These are phyloP conservation scores for Nematocida homosporus DNA, from an alignment of 371 early-diverging fungal genomes.

Conservation along the genomic window DNA sequence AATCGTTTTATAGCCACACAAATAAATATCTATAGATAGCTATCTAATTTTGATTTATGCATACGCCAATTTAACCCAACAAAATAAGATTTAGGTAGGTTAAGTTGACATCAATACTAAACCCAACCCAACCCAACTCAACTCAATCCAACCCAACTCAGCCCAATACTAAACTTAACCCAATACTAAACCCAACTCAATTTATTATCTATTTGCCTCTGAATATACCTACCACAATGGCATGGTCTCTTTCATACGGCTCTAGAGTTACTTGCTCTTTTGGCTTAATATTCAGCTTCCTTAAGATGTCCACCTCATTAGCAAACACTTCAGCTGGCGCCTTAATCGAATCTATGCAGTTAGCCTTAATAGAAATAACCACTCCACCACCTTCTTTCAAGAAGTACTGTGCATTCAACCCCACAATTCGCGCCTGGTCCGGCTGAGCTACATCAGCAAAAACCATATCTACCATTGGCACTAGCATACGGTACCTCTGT, in stretches of 20 bases:
- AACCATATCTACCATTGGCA: slow-evolving; percentile 96
- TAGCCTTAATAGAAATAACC: slow-evolving; percentile 98
- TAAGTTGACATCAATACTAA: too few species aligned
- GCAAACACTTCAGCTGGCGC: slow-evolving; percentile 96
- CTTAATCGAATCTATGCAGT: slow-evolving; percentile 98
- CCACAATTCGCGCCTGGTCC: slow-evolving; percentile 98
- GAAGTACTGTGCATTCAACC: slow-evolving; percentile 95
- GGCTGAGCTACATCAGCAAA: slow-evolving; percentile 99
- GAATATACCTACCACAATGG: slow-evolving; percentile 82
- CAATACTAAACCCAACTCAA: too few species aligned
- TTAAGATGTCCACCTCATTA: slow-evolving; percentile 95
- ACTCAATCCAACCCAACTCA: too few species aligned
- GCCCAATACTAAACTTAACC: too few species aligned
- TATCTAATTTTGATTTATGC: too few species aligned
- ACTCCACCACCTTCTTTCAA: slow-evolving; percentile 92
- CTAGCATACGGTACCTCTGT: slow-evolving; percentile 98
- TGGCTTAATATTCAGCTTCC: slow-evolving; percentile 94
- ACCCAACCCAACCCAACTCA: too few species aligned
- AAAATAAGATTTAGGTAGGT: too few species aligned
- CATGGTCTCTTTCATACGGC: slow-evolving; percentile 99
- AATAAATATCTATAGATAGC: too few species aligned
- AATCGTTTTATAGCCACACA: too few species aligned
- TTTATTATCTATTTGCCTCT: too few species aligned
- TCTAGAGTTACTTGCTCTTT: slow-evolving; percentile 97
- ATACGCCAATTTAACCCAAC: too few species aligned